These are phyloP conservation scores for Ganoderma lingzhi DNA, from an alignment of 1,284 basidiomycete species.

Conservation along the genomic window DNA sequence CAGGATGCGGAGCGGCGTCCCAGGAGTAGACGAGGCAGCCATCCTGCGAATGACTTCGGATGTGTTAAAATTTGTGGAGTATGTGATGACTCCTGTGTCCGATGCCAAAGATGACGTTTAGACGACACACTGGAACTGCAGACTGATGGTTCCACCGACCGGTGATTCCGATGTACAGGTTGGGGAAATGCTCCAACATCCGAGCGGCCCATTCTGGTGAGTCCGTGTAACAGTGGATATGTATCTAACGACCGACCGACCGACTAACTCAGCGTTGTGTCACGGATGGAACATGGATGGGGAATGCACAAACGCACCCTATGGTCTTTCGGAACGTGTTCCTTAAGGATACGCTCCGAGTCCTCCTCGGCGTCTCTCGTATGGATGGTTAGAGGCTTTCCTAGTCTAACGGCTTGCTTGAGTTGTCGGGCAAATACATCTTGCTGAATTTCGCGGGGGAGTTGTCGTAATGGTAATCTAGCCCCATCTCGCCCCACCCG, in stretches of 20 bases:
- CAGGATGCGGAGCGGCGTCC: constrained; percentile 61
- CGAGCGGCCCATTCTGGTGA: constrained; percentile 73
- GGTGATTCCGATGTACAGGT: constrained; percentile 83
- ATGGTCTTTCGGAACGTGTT: constrained; percentile 73
- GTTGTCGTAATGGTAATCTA: constrained; percentile 85
- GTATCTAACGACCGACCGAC: constrained; percentile 56
- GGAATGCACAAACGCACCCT: constrained; percentile 48
- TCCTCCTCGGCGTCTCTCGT: constrained; percentile 85
- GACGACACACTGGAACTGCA: background rate
- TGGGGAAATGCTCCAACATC: constrained; percentile 79
- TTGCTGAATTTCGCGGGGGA: constrained; percentile 73
- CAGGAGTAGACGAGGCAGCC: constrained; percentile 37
- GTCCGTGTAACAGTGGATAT: constrained; percentile 86
- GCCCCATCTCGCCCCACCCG: constrained; percentile 86
- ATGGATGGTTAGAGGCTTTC: constrained; percentile 82
- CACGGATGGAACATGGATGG: background rate
- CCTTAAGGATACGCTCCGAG: constrained; percentile 78
- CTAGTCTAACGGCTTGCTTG: constrained; percentile 65
- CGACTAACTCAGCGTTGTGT: background rate
- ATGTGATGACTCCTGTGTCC: constrained; percentile 76
- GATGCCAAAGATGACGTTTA: background rate
- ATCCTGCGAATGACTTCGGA: constrained; percentile 64
- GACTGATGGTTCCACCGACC: constrained; percentile 45
- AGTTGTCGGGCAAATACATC: constrained; percentile 74
- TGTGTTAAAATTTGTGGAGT: constrained; percentile 75